Conservation (phyloP, 2,329 filamentous ascomycete genomes). For the Clonostachys rhizophaga region DNA sequence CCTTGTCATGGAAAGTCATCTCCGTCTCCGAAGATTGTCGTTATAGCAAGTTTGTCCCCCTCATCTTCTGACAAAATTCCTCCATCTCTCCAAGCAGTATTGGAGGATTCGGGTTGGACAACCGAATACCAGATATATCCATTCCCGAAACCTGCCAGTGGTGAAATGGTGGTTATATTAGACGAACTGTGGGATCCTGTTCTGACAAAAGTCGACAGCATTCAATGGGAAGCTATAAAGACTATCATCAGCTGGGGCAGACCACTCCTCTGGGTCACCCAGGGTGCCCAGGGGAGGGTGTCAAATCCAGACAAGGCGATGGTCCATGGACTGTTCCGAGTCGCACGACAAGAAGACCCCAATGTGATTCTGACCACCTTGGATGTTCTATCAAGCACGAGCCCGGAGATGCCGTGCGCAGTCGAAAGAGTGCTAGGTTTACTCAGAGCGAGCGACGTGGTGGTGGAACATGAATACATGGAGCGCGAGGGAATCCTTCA, state of each 20-base stretch:
- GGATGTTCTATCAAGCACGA: neutral
- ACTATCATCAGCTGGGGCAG: neutral
- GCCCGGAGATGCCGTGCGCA: neutral
- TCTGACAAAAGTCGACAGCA: neutral
- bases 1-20: too few species aligned
- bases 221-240: neutral
- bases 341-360: neutral
- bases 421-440: neutral
- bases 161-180: neutral
- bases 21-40: too few species aligned
- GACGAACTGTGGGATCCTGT: neutral
- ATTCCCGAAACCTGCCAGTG: neutral
- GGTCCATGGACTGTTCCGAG: neutral
- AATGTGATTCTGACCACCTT: neutral
- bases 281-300: neutral
- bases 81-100: neutral
- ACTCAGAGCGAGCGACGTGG: neutral
- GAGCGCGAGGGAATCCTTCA: neutral
- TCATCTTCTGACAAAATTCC: neutral
- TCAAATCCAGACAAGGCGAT: neutral
- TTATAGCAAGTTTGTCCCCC: too few species aligned
- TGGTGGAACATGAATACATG: neutral
- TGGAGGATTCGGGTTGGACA: neutral
- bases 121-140: neutral
- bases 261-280: neutral